phyloP scores from a whole-genome alignment of 179 eudicot genomes.

The Heliamphora pulchella region DNA sequence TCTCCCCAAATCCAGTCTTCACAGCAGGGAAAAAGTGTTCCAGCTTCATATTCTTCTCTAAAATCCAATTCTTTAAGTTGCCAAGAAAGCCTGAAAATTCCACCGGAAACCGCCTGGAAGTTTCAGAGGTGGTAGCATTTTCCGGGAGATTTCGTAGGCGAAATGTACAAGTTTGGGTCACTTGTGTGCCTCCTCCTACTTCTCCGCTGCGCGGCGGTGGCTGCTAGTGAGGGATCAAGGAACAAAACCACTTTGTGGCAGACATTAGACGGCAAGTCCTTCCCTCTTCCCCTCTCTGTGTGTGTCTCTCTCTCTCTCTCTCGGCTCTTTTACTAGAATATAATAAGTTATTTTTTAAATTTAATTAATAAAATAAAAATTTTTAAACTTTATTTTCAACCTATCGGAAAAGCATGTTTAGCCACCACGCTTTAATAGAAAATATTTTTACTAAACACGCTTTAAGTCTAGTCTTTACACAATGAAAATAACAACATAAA shows the following conservation, averaged over 20 bases:
- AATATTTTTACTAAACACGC: too few species aligned
- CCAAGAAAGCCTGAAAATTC: constrained; percentile 10
- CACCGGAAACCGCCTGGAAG: background rate
- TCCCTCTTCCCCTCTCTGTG: background rate
- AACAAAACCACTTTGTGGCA: constrained; percentile 21
- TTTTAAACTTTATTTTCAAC: too few species aligned
- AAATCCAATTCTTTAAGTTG: constrained; percentile 3
- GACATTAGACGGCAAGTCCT: constrained; percentile 21
- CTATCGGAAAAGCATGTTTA: too few species aligned
- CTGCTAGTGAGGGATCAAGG: constrained; percentile 17
- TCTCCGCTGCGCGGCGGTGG: constrained; percentile 16
- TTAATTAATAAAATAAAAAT: too few species aligned
- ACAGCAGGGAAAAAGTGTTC: background rate
- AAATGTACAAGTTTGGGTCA: constrained; percentile 22
- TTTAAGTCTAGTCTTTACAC: too few species aligned
- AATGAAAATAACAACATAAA: too few species aligned
- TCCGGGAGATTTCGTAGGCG: constrained; percentile 14
- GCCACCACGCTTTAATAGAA: too few species aligned
- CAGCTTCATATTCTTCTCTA: background rate
- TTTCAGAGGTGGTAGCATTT: background rate
- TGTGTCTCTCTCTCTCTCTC: background rate
- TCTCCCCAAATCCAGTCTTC: background rate
- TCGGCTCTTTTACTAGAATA: background rate
- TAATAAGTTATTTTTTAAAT: too few species aligned
- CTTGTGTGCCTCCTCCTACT: constrained; percentile 12